Conservation (phyloP, 1,284 basidiomycete genomes). For the Trichosporon asahii region DNA sequence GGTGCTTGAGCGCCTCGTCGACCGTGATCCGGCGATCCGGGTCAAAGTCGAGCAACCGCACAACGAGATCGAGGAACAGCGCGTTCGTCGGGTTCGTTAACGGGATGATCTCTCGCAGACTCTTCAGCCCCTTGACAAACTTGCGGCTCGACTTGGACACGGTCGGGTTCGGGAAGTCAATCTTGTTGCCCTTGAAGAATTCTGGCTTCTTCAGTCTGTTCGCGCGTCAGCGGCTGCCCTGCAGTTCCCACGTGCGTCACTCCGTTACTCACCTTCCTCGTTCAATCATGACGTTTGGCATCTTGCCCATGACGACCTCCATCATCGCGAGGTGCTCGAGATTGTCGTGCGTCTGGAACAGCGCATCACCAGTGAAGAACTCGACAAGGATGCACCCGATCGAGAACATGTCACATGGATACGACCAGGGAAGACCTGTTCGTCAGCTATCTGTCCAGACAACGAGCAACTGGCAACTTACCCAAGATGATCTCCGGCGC, state of each 20-base stretch:
- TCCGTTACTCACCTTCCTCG: slow-evolving; percentile 48
- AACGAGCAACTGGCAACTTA: slow-evolving; percentile 50
- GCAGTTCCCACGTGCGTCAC: neutral
- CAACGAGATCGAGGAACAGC: slow-evolving; percentile 77
- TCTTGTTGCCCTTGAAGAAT: slow-evolving; percentile 79
- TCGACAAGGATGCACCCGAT: slow-evolving; percentile 98
- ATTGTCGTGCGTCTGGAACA: slow-evolving; percentile 99
- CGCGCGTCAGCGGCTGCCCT: slow-evolving; percentile 6
- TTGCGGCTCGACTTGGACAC: slow-evolving; percentile 86
- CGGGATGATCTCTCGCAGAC: slow-evolving; percentile 76
- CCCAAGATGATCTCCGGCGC: slow-evolving; percentile 98
- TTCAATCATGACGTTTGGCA: slow-evolving; percentile 74
- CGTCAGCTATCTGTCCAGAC: neutral
- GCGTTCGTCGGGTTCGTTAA: slow-evolving; percentile 62
- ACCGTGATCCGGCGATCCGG: slow-evolving; percentile 81
- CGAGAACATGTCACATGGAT: slow-evolving; percentile 97
- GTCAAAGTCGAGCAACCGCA: slow-evolving; percentile 85
- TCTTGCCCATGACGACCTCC: slow-evolving; percentile 97
- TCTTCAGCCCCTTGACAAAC: slow-evolving; percentile 83
- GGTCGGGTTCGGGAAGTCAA: slow-evolving; percentile 88
- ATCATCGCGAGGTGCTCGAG: slow-evolving; percentile 99
- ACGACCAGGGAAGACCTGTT: slow-evolving; percentile 92
- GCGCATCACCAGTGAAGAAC: slow-evolving; percentile 93
- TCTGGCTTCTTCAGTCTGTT: slow-evolving; percentile 70
- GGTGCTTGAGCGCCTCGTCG: slow-evolving; percentile 78